Conservation (phyloP, 495 filamentous ascomycete species). For the Daldinia childiae region DNA sequence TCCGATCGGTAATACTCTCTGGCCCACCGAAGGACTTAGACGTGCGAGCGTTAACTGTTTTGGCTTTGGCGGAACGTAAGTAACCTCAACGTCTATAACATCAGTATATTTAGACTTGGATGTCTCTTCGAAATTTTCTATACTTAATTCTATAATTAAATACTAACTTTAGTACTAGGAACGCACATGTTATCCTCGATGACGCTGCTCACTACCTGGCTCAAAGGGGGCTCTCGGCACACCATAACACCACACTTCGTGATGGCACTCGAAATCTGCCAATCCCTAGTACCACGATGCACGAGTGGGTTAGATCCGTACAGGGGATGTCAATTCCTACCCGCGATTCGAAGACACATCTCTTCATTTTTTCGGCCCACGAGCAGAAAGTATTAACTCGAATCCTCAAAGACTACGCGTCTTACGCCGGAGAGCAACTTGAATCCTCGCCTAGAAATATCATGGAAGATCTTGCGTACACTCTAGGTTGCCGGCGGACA, state of each 20-base stretch:
- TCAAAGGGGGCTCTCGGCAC: conserved; percentile 21
- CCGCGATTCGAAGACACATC: conserved; percentile 24
- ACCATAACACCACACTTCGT: conserved; percentile 14
- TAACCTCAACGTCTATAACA: not conserved
- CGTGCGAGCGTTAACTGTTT: conserved; percentile 39
- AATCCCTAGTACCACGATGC: not conserved
- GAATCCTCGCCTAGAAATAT: not conserved
- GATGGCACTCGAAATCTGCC: not conserved
- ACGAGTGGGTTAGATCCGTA: not conserved
- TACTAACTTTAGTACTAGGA: conserved; percentile 18
- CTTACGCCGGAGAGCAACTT: conserved; percentile 20
- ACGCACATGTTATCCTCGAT: conserved; percentile 34
- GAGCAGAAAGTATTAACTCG: conserved; percentile 37
- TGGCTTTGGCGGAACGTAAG: conserved; percentile 39
- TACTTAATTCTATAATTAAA: too few relatives aligned
- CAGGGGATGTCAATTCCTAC: not conserved
- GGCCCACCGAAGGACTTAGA: conserved; percentile 25
- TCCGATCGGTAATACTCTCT: conserved; percentile 16
- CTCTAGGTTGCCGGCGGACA: conserved; percentile 41
- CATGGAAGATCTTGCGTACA: conserved; percentile 43
- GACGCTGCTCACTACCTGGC: conserved; percentile 30
- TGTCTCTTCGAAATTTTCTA: not conserved
- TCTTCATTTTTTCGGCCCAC: conserved; percentile 44
- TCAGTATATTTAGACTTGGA: not conserved
- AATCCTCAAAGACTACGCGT: conserved; percentile 28